Conservation (phyloP, 768 basidiomycete genomes). For the Russula dissimulans region DNA sequence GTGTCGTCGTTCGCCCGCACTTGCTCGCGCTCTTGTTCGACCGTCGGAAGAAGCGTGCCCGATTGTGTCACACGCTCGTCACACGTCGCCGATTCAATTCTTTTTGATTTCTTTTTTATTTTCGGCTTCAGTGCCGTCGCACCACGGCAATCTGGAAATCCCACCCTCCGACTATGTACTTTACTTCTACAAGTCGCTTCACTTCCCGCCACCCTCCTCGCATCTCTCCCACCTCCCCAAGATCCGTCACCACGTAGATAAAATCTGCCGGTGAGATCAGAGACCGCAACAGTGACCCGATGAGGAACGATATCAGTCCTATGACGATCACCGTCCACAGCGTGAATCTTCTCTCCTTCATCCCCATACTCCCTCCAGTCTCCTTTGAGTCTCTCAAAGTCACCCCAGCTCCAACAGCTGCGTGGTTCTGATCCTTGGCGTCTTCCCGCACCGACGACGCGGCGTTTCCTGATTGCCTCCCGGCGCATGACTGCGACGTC, state of each 20-base stretch:
- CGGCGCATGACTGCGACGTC: conserved; percentile 7
- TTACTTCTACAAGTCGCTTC: conserved; percentile 68
- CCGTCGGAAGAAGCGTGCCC: background rate
- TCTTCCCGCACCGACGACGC: conserved; percentile 5
- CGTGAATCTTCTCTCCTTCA: conserved; percentile 28
- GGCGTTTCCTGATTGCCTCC: conserved; percentile 12
- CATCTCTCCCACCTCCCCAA: conserved; percentile 43
- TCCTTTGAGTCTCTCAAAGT: background rate
- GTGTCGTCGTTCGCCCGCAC: background rate
- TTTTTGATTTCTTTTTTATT: background rate
- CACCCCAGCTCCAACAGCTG: background rate
- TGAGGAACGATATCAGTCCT: conserved; percentile 80
- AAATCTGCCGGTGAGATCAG: conserved; percentile 88
- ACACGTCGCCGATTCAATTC: conserved; percentile 9
- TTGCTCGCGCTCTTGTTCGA: background rate
- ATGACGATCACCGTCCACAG: conserved; percentile 59
- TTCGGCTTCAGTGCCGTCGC: conserved; percentile 43
- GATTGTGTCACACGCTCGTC: background rate
- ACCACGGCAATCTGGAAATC: conserved; percentile 84
- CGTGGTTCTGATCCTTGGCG: background rate
- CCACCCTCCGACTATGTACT: conserved; percentile 76
- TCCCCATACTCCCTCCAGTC: background rate
- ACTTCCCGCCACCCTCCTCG: conserved; percentile 76
- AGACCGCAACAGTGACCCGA: conserved; percentile 85
- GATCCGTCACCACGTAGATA: conserved; percentile 63